Evolutionary conservation across 768 basidiomycete genomes (phyloP).

Genomic region (Suillus cothurnatus): DNA sequence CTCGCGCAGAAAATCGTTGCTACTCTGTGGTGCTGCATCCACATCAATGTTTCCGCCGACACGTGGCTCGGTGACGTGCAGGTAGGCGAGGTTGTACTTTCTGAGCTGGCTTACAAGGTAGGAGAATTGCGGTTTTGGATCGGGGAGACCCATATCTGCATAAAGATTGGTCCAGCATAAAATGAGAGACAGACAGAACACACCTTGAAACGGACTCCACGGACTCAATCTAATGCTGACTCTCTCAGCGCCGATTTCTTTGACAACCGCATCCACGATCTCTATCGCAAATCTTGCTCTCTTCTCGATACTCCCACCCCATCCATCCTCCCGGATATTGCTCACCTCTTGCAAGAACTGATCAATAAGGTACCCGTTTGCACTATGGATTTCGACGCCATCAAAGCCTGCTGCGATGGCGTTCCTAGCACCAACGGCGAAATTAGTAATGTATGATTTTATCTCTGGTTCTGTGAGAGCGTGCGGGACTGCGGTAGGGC

Average conservation of each 20-base stretch:
- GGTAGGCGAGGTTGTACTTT: constrained; percentile 38
- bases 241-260: constrained; percentile 45
- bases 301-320: constrained; percentile 53
- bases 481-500: constrained; percentile 32
- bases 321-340: constrained; percentile 50
- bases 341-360: constrained; percentile 42
- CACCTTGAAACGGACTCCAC: constrained; percentile 39
- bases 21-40: constrained; percentile 13
- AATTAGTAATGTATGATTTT: constrained; percentile 35
- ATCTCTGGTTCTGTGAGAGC: constrained; percentile 45
- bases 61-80: constrained; percentile 42
- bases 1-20: constrained; percentile 28
- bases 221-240: constrained; percentile 47
- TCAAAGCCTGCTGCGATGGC: background rate
- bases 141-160: constrained; percentile 18
- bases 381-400: constrained; percentile 46
- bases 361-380: constrained; percentile 38
- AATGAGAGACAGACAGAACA: constrained; percentile 7
- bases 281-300: constrained; percentile 47
- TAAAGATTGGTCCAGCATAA: background rate
- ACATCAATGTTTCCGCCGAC: constrained; percentile 14
- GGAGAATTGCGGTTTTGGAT: constrained; percentile 39
- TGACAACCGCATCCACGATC: constrained; percentile 41
- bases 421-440: background rate
- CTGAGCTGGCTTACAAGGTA: constrained; percentile 33